A percentile compares a stretch with the other conserved stretches of the same genome.
These are phyloP conservation scores for Phytophthora cryptogea DNA, from an alignment of 352 stramenopile genomes.

Conservation along the genomic window DNA sequence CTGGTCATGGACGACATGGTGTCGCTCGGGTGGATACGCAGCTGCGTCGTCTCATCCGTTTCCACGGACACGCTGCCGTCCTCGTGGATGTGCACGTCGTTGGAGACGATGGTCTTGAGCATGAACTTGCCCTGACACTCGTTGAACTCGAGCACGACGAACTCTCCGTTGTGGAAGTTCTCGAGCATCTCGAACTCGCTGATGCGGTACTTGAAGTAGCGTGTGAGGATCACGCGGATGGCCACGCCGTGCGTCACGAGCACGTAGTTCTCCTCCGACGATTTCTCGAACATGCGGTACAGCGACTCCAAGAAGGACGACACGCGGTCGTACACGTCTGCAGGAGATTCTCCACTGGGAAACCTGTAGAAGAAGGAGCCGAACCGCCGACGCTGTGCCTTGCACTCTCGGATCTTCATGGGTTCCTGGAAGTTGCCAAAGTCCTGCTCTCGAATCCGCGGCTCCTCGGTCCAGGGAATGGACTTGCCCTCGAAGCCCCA, in stretches of 20 bases:
- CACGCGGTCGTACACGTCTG: slow-evolving; percentile 89
- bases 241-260: slow-evolving; percentile 88
- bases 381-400: slow-evolving; percentile 74
- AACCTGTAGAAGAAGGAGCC: slow-evolving; percentile 91
- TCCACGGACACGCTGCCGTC: slow-evolving; percentile 47
- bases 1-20: slow-evolving; percentile 46
- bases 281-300: slow-evolving; percentile 85
- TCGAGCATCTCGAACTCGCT: slow-evolving; percentile 84
- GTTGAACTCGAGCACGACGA: slow-evolving; percentile 81
- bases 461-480: slow-evolving; percentile 83
- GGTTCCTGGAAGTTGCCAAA: slow-evolving; percentile 92
- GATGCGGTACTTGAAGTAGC: slow-evolving; percentile 90
- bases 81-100: slow-evolving; percentile 52
- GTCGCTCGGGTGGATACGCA: slow-evolving; percentile 57
- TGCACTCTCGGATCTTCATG: slow-evolving; percentile 81
- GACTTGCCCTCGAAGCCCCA: slow-evolving; percentile 57
- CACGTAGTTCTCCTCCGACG: slow-evolving; percentile 80
- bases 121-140: slow-evolving; percentile 61
- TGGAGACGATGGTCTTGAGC: slow-evolving; percentile 69
- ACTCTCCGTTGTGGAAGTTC: slow-evolving; percentile 88
- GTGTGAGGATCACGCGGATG: slow-evolving; percentile 88
- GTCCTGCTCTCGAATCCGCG: slow-evolving; percentile 88
- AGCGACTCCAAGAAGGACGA: slow-evolving; percentile 90
- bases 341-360: slow-evolving; percentile 84
- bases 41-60: slow-evolving; percentile 50